phyloP scores from a whole-genome alignment of 805 yeast genomes.

The Starmerella bacillaris region DNA sequence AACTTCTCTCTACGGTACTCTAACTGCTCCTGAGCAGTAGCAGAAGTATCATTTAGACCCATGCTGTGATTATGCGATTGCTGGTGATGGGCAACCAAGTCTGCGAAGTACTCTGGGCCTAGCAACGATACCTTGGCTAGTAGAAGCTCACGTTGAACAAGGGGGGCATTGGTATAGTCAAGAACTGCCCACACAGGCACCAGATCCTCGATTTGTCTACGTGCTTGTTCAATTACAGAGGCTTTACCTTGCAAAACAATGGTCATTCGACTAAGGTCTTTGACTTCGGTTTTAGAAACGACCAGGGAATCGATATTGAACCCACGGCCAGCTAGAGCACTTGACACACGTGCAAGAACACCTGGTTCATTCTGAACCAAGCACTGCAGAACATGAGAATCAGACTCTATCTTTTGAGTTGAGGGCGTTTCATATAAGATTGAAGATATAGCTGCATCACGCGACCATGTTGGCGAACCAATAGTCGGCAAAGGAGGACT shows the following conservation, averaged over 20 bases:
- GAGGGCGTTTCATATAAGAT: conserved; percentile 81
- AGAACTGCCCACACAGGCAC: conserved; percentile 97
- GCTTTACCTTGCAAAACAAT: conserved; percentile 87
- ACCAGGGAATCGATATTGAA: conserved; percentile 95
- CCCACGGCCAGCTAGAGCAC: conserved; percentile 93
- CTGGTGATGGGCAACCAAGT: conserved; percentile 69
- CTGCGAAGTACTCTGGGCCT: conserved; percentile 98
- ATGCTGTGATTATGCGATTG: conserved; percentile 24
- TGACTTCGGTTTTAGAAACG: conserved; percentile 90
- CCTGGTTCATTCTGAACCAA: conserved; percentile 98
- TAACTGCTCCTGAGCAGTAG: conserved; percentile 21
- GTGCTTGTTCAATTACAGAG: conserved; percentile 91
- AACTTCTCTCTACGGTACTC: conserved; percentile 24
- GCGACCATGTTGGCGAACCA: conserved; percentile 87
- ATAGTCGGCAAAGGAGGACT: conserved; percentile 85
- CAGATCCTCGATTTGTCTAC: conserved; percentile 92
- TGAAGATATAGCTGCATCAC: conserved; percentile 91
- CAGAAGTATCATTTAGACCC: conserved; percentile 21
- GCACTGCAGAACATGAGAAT: conserved; percentile 86
- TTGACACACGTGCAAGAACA: conserved; percentile 80
- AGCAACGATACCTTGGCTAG: conserved; percentile 80
- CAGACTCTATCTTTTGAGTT: conserved; percentile 38
- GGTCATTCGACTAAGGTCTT: conserved; percentile 91
- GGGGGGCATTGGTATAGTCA: conserved; percentile 79
- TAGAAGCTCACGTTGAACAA: conserved; percentile 76